These are phyloP conservation scores for Panellus pusillus DNA, from an alignment of 768 basidiomycete genomes.

Conservation along the genomic window DNA sequence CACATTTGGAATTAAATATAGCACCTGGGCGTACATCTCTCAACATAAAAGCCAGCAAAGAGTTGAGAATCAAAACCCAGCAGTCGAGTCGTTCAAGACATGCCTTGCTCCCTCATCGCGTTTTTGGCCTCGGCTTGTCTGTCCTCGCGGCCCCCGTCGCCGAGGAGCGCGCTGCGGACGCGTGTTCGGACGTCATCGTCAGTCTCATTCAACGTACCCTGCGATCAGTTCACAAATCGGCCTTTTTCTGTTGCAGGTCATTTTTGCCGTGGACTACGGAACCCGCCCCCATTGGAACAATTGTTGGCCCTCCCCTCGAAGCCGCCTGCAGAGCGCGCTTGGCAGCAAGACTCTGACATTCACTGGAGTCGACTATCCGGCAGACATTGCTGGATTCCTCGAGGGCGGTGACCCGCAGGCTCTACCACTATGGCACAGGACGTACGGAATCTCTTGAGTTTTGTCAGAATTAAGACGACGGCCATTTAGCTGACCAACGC, in stretches of 20 bases:
- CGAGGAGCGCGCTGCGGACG: slow-evolving; percentile 5
- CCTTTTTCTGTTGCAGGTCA: slow-evolving; percentile 19
- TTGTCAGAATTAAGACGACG: slow-evolving; percentile 9
- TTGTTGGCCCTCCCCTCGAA: slow-evolving; percentile 39
- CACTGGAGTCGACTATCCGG: slow-evolving; percentile 37
- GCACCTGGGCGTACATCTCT: too few species aligned
- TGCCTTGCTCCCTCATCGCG: slow-evolving; percentile 6
- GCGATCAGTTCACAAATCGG: too few species aligned
- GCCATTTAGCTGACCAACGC: slow-evolving; percentile 9
- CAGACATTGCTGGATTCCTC: slow-evolving; percentile 35
- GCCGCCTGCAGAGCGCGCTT: slow-evolving; percentile 30
- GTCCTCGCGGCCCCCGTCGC: background rate
- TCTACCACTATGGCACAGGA: slow-evolving; percentile 36
- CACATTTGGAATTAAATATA: too few species aligned
- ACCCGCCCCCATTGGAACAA: slow-evolving; percentile 31
- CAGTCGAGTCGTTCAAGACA: background rate
- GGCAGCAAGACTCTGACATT: slow-evolving; percentile 34
- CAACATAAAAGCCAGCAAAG: too few species aligned
- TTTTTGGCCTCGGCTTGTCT: background rate
- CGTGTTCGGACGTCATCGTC: slow-evolving; percentile 13
- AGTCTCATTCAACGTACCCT: background rate
- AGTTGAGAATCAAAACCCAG: too few species aligned
- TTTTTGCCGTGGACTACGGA: slow-evolving; percentile 41
- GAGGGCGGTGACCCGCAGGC: slow-evolving; percentile 37
- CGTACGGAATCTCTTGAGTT: slow-evolving; percentile 22